Evolutionary conservation across 768 basidiomycete species (phyloP), one percentile per base, ranked within the genome.

Genomic region (Neoboletus magnificus): DNA sequence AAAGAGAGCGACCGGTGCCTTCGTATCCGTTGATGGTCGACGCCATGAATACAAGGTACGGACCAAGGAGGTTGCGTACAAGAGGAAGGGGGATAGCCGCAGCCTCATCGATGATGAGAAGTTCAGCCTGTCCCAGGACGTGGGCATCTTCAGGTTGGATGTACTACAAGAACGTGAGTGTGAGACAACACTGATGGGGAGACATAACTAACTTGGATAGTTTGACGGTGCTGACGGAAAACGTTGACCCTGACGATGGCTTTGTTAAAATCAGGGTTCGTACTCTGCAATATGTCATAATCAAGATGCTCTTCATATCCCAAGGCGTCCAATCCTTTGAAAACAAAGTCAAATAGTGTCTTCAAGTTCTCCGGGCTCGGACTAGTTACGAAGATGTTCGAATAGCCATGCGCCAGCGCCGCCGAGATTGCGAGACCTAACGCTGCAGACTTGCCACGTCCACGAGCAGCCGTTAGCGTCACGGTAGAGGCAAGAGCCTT

Each of bases 1-100:
- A 97, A 46, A 99, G 84, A 1, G 95, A 98, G 27, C 97, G 91
- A n/a, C 97, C 97, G 0, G 97, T 98, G 27, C 97, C 97, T 79
- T 98, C 97, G 72, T 99, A 99, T 39, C 97, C 97, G 69, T 98
- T 98, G 75, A 99, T 94, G 1, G 97, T 99, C n/a, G 94, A 97
- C 1, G 97, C 92, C 80, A 98, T 87, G 79, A 98, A 98, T 48
- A 98, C 94, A 35, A 98, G 89, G 74, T 98, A 98, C 1, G 88
- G 89, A 0, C 97, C 97, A 52, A 99, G 85, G 59, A 99, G 89
- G 63, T 93, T 92, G 53, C 90, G 86, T 18, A 99, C 96, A 35
- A 99, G 86, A 2, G 96, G 94, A 18, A 98, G 83, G 1, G 97
- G 97, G 50, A 98, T 98, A 20, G 97, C 97, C 10, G 97, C 97